Evolutionary conservation across 495 filamentous ascomycete species (phyloP).

Genomic region (Hapsidospora chrysogenum): DNA sequence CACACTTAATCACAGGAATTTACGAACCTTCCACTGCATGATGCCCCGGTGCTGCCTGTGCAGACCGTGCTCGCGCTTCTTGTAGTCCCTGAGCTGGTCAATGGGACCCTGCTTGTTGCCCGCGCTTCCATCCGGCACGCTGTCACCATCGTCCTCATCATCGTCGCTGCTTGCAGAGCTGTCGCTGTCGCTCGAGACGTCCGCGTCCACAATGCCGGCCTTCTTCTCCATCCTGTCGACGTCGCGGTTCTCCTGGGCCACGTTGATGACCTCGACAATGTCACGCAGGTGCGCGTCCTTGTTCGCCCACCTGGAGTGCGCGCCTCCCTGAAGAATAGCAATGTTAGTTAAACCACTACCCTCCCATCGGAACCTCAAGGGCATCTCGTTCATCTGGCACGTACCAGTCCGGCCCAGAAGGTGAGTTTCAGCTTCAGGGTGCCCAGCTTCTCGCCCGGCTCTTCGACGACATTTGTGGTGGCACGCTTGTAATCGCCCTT

Average conservation of each 20-base stretch:
- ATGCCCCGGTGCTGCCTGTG: slow-evolving; percentile 46
- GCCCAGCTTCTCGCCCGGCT: slow-evolving; percentile 9
- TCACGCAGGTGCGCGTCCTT: slow-evolving; percentile 32
- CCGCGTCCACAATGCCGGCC: slow-evolving; percentile 1
- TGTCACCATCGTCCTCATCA: slow-evolving; percentile 6
- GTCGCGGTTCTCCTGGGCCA: slow-evolving; percentile 11
- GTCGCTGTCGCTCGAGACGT: slow-evolving; percentile 2
- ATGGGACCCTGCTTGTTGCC: slow-evolving; percentile 23
- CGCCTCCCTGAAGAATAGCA: slow-evolving; percentile 43
- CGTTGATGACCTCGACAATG: slow-evolving; percentile 45
- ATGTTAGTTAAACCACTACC: slow-evolving; percentile 35
- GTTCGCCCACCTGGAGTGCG: slow-evolving; percentile 24
- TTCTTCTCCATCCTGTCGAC: not conserved
- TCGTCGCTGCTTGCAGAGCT: not conserved
- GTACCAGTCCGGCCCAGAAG: slow-evolving; percentile 18
- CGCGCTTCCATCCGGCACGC: slow-evolving; percentile 11
- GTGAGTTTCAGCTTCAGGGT: slow-evolving; percentile 3
- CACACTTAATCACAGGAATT: not conserved
- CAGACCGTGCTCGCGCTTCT: slow-evolving; percentile 38
- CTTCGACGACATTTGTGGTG: slow-evolving; percentile 28
- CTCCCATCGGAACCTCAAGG: slow-evolving; percentile 32
- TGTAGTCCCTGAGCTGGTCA: slow-evolving; percentile 31
- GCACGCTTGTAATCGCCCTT: slow-evolving; percentile 15
- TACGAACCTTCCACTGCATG: slow-evolving; percentile 40
- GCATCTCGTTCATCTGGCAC: slow-evolving; percentile 20